Evolutionary conservation across 129 eudicot genomes (phyloP).

Genomic region (Lactuca saligna): DNA sequence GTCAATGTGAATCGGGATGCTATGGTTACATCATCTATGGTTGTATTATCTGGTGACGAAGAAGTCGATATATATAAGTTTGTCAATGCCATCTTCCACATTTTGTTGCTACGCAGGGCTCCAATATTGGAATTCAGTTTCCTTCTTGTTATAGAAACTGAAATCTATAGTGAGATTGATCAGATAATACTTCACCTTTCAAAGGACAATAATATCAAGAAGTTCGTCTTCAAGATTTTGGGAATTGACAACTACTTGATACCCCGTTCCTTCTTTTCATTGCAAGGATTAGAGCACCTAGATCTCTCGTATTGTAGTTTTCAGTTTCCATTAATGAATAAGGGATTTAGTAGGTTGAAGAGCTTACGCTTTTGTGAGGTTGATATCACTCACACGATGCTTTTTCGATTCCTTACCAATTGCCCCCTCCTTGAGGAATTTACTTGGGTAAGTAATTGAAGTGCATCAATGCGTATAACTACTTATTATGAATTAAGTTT

Average conservation of each 20-base stretch:
- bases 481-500: neutral
- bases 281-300: neutral
- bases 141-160: neutral
- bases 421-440: neutral
- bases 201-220: neutral
- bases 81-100: constrained; percentile 10
- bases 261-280: neutral
- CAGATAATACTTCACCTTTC: constrained; percentile 8
- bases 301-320: neutral
- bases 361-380: no score
- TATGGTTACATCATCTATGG: neutral
- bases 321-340: neutral
- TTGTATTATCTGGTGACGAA: neutral
- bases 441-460: neutral
- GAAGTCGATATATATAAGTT: neutral
- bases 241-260: neutral
- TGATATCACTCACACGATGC: neutral
- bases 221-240: neutral
- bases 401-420: neutral
- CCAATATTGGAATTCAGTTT: constrained; percentile 1
- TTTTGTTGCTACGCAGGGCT: constrained; percentile 16
- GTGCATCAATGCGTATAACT: no score
- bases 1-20: neutral
- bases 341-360: constrained; percentile 13
- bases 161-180: neutral